Percentiles rank a stretch among this genome's conserved stretches.
Evolutionary conservation across 805 yeast genomes (phyloP).

Genomic region (Brettanomyces naardenensis): DNA sequence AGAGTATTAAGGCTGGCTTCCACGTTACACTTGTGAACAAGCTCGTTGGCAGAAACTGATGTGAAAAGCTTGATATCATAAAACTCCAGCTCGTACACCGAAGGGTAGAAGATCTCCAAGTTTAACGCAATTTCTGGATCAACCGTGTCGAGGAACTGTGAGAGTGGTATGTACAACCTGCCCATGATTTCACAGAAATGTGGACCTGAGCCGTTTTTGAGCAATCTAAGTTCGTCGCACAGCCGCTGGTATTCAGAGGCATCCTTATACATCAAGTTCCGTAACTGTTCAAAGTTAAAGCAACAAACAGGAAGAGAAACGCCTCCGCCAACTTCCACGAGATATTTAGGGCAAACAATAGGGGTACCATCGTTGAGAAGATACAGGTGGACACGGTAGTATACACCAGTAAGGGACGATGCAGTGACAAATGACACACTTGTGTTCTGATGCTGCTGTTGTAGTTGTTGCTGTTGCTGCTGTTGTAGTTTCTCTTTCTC

Average conservation of each 20-base stretch:
- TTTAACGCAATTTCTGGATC: constrained; percentile 58
- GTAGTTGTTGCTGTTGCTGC: neutral
- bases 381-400: constrained; percentile 61
- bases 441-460: constrained; percentile 5
- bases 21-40: constrained; percentile 6
- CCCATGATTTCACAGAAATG: constrained; percentile 37
- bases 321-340: constrained; percentile 34
- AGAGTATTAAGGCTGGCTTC: constrained; percentile 10
- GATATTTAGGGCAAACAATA: constrained; percentile 65
- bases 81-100: constrained; percentile 30
- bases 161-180: constrained; percentile 51
- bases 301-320: constrained; percentile 56
- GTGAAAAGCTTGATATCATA: constrained; percentile 20
- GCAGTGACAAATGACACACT: constrained; percentile 73
- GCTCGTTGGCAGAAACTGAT: constrained; percentile 14
- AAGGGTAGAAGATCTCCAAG: constrained; percentile 72
- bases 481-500: constrained; percentile 1
- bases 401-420: constrained; percentile 80
- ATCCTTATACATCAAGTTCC: constrained; percentile 18
- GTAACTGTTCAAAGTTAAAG: constrained; percentile 39
- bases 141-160: constrained; percentile 46
- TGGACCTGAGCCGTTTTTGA: constrained; percentile 16
- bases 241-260: constrained; percentile 10
- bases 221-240: constrained; percentile 10
- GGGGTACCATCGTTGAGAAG: constrained; percentile 80